Percentiles rank a stretch among this genome's conserved stretches.
Evolutionary conservation across 768 basidiomycete species (phyloP).

Genomic region (Zangia roseola): DNA sequence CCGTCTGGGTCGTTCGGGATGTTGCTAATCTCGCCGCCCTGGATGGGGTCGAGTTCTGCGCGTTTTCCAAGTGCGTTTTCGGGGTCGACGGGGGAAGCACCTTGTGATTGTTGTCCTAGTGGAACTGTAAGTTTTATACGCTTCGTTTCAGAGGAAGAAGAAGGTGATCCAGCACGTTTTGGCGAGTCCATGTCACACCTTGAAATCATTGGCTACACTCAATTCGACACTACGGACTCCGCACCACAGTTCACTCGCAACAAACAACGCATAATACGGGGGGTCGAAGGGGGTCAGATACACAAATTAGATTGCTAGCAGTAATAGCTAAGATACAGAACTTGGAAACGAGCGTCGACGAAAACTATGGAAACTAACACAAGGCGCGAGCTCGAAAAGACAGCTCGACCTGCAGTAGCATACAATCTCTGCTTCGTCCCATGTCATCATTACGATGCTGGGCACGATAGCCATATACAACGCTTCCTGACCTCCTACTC

Average conservation of each 20-base stretch:
- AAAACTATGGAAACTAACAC: too few relatives aligned
- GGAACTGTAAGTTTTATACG: conserved; percentile 56
- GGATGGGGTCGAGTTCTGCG: conserved; percentile 82
- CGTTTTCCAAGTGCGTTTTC: conserved; percentile 83
- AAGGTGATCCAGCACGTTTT: conserved; percentile 62
- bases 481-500: not conserved
- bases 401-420: not conserved
- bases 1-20: conserved; percentile 43
- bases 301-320: not conserved
- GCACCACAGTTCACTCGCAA: conserved; percentile 1
- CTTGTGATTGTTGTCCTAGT: conserved; percentile 48
- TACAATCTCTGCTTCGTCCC: too few relatives aligned
- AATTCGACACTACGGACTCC: not conserved
- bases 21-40: conserved; percentile 77
- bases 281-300: conserved; percentile 14
- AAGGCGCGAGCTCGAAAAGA: too few relatives aligned
- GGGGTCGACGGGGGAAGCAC: conserved; percentile 74
- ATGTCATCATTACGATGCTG: not conserved
- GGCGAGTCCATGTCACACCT: conserved; percentile 55
- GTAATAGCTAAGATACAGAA: too few relatives aligned
- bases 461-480: not conserved
- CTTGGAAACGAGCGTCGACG: too few relatives aligned
- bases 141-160: conserved; percentile 53
- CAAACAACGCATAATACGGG: conserved; percentile 23
- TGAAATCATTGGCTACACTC: conserved; percentile 23